Evolutionary conservation across 2,329 filamentous ascomycete genomes (phyloP).

Genomic region (Neofusicoccum sp.): DNA sequence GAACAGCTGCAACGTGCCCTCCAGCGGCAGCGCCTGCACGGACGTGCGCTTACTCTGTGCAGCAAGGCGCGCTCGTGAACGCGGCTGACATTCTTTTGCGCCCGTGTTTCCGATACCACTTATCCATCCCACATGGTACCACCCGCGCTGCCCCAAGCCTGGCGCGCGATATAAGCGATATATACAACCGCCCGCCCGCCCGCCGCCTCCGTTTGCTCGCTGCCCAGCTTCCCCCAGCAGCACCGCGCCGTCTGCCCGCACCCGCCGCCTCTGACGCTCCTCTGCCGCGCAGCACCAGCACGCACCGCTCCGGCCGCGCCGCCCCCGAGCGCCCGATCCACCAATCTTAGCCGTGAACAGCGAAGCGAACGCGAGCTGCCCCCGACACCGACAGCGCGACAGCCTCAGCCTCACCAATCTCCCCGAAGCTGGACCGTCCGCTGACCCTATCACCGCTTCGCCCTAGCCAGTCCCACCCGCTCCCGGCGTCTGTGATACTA

Average conservation of each 20-base stretch:
- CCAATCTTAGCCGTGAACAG: constrained; percentile 14
- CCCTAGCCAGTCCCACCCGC: constrained; percentile 13
- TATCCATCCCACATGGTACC: constrained; percentile 14
- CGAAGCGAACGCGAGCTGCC: constrained; percentile 10
- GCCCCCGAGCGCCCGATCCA: constrained; percentile 11
- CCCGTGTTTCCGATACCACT: constrained; percentile 13
- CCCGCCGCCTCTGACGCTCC: not conserved
- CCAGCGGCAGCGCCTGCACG: constrained; percentile 2
- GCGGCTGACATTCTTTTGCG: constrained; percentile 15
- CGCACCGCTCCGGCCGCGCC: constrained; percentile 10
- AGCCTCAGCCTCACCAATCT: constrained; percentile 17
- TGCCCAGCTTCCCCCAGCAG: not conserved
- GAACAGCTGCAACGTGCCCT: not conserved
- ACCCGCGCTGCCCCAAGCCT: not conserved
- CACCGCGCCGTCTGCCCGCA: not conserved
- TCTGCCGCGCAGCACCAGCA: not conserved
- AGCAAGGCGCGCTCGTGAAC: constrained; percentile 9
- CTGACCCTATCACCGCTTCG: constrained; percentile 4
- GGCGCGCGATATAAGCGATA: constrained; percentile 2
- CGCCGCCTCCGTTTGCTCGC: not conserved
- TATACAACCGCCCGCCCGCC: not conserved
- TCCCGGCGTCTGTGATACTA: constrained; percentile 8
- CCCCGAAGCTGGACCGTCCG: constrained; percentile 17
- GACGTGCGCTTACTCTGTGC: not conserved
- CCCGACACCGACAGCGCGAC: constrained; percentile 1